These are phyloP conservation scores for Mycena venus DNA, from an alignment of 768 basidiomycete species.

Conservation along the genomic window DNA sequence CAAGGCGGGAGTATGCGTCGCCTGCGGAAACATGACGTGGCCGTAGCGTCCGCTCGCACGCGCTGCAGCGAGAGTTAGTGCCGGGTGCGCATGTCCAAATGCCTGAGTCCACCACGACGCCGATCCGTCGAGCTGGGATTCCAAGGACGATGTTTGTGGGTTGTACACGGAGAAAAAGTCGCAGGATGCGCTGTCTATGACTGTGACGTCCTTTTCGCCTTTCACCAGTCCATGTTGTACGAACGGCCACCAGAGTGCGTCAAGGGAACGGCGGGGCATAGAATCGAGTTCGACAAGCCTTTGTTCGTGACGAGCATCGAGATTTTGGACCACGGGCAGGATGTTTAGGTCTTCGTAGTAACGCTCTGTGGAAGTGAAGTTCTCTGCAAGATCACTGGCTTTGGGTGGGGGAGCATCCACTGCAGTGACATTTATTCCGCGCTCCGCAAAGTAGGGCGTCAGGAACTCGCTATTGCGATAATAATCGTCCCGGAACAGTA, in stretches of 20 bases:
- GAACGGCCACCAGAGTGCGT: slow-evolving; percentile 97
- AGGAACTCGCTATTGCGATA: slow-evolving; percentile 93
- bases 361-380: slow-evolving; percentile 67
- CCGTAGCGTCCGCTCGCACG: slow-evolving; percentile 94
- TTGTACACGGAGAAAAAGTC: slow-evolving; percentile 89
- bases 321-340: slow-evolving; percentile 62
- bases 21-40: slow-evolving; percentile 96
- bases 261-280: slow-evolving; percentile 83
- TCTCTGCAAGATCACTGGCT: slow-evolving; percentile 55
- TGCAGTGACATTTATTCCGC: slow-evolving; percentile 68
- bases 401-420: slow-evolving; percentile 72
- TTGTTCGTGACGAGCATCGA: slow-evolving; percentile 73
- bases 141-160: slow-evolving; percentile 55
- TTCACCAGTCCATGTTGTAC: slow-evolving; percentile 88
- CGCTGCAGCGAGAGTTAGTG: slow-evolving; percentile 88
- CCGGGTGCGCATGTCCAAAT: slow-evolving; percentile 84
- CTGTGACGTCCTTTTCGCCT: slow-evolving; percentile 80
- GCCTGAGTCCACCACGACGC: slow-evolving; percentile 99
- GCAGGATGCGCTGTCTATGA: slow-evolving; percentile 90
- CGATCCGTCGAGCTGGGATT: slow-evolving; percentile 87
- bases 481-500: slow-evolving; percentile 88
- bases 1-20: slow-evolving; percentile 88
- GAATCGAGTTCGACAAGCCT: slow-evolving; percentile 81
- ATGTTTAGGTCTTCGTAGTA: slow-evolving; percentile 77
- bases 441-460: slow-evolving; percentile 80